Evolutionary conservation across 129 eudicot genomes (phyloP).

Genomic region (Mikania micrantha): DNA sequence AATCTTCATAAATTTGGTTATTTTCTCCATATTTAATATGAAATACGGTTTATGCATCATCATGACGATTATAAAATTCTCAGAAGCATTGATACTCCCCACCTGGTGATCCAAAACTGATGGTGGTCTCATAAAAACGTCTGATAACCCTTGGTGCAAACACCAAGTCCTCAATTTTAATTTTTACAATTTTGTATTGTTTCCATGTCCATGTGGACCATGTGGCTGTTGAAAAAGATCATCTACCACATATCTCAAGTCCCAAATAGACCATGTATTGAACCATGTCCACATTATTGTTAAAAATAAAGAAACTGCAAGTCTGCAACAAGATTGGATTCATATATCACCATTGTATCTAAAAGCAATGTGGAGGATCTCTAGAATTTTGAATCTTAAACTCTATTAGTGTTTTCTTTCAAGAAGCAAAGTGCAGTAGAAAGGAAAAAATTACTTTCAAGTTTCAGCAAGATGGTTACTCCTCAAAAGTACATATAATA

Average conservation of each 20-base stretch:
- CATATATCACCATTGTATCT: neutral
- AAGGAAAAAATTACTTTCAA: neutral
- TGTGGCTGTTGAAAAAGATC: no score
- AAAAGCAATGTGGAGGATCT: neutral
- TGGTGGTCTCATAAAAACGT: neutral
- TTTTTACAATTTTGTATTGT: neutral
- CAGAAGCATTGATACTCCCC: neutral
- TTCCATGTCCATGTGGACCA: no score
- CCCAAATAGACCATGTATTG: neutral
- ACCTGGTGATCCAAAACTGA: constrained; percentile 1
- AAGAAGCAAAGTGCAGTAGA: neutral
- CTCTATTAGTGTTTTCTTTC: neutral
- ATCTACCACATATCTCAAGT: neutral
- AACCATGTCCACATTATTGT: neutral
- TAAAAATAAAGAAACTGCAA: neutral
- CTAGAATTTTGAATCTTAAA: neutral
- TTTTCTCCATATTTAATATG: neutral
- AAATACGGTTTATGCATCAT: neutral
- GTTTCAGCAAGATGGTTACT: neutral
- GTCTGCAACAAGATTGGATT: neutral
- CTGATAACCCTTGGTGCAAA: neutral
- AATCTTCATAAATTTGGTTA: neutral
- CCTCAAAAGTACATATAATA: neutral
- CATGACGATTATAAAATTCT: neutral
- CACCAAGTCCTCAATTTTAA: neutral